Evolutionary conservation across 305 asterid genomes (phyloP).

Genomic region (Ilex paraguariensis): DNA sequence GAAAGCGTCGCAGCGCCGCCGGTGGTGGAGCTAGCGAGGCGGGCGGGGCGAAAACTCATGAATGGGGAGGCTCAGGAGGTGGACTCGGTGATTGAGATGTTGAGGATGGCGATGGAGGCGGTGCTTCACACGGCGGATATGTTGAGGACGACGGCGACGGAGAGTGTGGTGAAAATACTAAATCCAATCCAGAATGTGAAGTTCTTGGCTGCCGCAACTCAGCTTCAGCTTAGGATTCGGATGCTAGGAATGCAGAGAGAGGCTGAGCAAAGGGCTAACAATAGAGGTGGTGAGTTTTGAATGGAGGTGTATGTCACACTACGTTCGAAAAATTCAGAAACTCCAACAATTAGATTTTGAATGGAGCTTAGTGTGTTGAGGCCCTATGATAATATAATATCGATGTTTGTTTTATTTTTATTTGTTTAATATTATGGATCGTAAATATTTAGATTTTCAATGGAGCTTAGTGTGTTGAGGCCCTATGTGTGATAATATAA

Average conservation of each 20-base stretch:
- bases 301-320: too few relatives aligned
- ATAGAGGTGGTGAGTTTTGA: too few relatives aligned
- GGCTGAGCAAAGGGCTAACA: constrained; percentile 5
- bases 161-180: constrained; percentile 14
- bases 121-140: constrained; percentile 22
- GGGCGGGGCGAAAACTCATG: not conserved
- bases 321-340: too few relatives aligned
- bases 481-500: too few relatives aligned
- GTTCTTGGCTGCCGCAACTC: constrained; percentile 23
- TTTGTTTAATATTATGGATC: too few relatives aligned
- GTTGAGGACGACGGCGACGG: constrained; percentile 25
- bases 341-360: too few relatives aligned
- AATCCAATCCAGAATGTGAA: constrained; percentile 18
- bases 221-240: constrained; percentile 21
- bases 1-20: constrained; percentile 25
- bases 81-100: constrained; percentile 2
- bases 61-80: not conserved
- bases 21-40: not conserved
- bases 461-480: too few relatives aligned
- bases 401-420: too few relatives aligned
- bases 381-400: too few relatives aligned
- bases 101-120: constrained; percentile 13
- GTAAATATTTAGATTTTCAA: too few relatives aligned
- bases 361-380: too few relatives aligned
- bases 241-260: constrained; percentile 24